These are phyloP conservation scores for Ceratorhiza oryzae-sativae DNA, from an alignment of 1,284 basidiomycete species.

Conservation along the genomic window DNA sequence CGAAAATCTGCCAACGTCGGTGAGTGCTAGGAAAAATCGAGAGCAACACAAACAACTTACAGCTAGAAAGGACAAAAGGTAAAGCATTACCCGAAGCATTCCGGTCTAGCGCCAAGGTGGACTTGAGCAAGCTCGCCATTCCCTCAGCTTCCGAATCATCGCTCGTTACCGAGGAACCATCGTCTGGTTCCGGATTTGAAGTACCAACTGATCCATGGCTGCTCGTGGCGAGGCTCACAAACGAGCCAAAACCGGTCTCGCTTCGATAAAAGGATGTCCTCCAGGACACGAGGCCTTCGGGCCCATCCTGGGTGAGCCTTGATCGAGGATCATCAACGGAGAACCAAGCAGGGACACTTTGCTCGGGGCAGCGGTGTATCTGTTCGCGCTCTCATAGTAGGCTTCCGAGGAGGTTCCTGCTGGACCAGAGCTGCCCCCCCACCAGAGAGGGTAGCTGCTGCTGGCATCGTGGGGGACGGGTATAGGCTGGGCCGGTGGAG, in stretches of 20 bases:
- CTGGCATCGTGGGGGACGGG: background rate
- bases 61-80: conserved; percentile 13
- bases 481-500: background rate
- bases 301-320: no score
- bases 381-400: no score
- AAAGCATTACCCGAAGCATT: conserved; percentile 6
- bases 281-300: no score
- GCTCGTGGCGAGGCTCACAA: conserved; percentile 7
- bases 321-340: no score
- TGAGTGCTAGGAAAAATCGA: background rate
- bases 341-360: no score
- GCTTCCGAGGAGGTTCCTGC: background rate
- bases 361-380: no score
- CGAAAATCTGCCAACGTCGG: background rate
- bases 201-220: conserved; percentile 32
- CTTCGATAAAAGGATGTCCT: no score
- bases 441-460: background rate
- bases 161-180: conserved; percentile 19
- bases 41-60: background rate
- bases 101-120: background rate
- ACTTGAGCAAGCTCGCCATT: background rate
- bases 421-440: background rate
- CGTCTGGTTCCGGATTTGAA: conserved; percentile 13
- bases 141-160: conserved; percentile 25
- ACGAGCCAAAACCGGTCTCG: no score